A percentile compares a stretch with the other conserved stretches of the same genome.
These are phyloP conservation scores for Tripterygium wilfordii DNA, from an alignment of 177 flowering plant species.

Conservation along the genomic window DNA sequence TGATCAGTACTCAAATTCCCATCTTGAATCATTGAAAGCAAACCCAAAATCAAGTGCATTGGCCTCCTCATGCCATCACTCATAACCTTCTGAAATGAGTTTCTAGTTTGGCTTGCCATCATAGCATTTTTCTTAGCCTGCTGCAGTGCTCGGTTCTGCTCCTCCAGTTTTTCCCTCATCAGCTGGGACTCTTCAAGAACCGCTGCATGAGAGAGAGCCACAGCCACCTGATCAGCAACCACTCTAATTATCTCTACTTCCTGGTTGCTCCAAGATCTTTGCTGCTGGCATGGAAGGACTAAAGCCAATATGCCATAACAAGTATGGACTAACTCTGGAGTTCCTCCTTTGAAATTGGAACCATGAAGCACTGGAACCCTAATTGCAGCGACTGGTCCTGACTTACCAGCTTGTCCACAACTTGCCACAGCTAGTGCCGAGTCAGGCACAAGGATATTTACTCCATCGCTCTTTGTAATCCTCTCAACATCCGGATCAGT, in stretches of 20 bases:
- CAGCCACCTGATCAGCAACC: conserved; percentile 96
- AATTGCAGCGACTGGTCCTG: conserved; percentile 78
- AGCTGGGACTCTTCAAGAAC: conserved; percentile 86
- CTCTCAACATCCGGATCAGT: conserved; percentile 53
- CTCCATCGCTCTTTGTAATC: conserved; percentile 54
- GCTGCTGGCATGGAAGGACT: conserved; percentile 57
- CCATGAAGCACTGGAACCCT: conserved; percentile 91
- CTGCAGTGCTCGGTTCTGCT: conserved; percentile 78
- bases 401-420: conserved; percentile 39
- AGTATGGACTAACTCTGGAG: conserved; percentile 62
- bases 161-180: conserved; percentile 77
- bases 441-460: conserved; percentile 46
- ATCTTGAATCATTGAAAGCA: conserved; percentile 68
- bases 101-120: conserved; percentile 89
- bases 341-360: conserved; percentile 85
- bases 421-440: conserved; percentile 63
- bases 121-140: conserved; percentile 68
- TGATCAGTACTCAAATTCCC: conserved; percentile 55
- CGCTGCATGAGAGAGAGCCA: conserved; percentile 92
- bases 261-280: conserved; percentile 59
- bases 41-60: conserved; percentile 80
- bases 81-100: conserved; percentile 83
- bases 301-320: conserved; percentile 80
- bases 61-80: conserved; percentile 87
- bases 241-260: conserved; percentile 88